phyloP scores from a whole-genome alignment of 805 yeast genomes.

The Suhomyces sp. region DNA sequence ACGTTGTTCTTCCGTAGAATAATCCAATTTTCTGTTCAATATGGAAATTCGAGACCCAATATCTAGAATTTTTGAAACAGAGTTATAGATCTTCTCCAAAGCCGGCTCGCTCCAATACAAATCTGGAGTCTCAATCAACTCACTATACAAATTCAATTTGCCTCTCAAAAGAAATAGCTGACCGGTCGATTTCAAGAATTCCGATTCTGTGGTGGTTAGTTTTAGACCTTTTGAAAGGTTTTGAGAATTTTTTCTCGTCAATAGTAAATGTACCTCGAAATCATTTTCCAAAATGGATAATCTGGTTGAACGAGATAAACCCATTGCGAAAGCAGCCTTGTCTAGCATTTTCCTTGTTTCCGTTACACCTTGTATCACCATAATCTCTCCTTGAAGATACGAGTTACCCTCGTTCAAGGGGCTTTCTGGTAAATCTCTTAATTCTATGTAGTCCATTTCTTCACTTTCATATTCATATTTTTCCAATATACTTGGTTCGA shows the following conservation, averaged over 20 bases:
- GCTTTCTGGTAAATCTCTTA: conserved; percentile 20
- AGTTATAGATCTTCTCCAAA: conserved; percentile 70
- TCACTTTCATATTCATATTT: conserved; percentile 64
- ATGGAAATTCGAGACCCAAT: conserved; percentile 74
- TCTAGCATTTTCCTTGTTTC: conserved; percentile 56
- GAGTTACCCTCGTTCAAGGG: conserved; percentile 28
- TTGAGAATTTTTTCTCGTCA: conserved; percentile 64
- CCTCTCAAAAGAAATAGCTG: conserved; percentile 74
- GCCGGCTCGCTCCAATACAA: conserved; percentile 90
- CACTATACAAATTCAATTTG: conserved; percentile 79
- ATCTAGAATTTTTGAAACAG: conserved; percentile 69
- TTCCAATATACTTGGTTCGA: conserved; percentile 43
- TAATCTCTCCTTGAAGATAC: conserved; percentile 63
- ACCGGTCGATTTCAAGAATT: conserved; percentile 70
- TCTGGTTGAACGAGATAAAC: conserved; percentile 82
- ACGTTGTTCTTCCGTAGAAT: conserved; percentile 84
- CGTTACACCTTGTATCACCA: conserved; percentile 56
- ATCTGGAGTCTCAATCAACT: conserved; percentile 89
- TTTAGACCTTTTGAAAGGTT: conserved; percentile 59
- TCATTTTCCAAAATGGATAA: conserved; percentile 74
- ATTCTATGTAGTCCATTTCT: conserved; percentile 77
- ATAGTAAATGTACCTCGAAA: conserved; percentile 62
- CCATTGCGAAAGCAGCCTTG: conserved; percentile 86
- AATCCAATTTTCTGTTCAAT: conserved; percentile 80
- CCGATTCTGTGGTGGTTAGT: conserved; percentile 46